A percentile compares a stretch with the other conserved stretches of the same genome.
Evolutionary conservation across 805 yeast species (phyloP).

Genomic region (Wilhelminamyces savonicus): DNA sequence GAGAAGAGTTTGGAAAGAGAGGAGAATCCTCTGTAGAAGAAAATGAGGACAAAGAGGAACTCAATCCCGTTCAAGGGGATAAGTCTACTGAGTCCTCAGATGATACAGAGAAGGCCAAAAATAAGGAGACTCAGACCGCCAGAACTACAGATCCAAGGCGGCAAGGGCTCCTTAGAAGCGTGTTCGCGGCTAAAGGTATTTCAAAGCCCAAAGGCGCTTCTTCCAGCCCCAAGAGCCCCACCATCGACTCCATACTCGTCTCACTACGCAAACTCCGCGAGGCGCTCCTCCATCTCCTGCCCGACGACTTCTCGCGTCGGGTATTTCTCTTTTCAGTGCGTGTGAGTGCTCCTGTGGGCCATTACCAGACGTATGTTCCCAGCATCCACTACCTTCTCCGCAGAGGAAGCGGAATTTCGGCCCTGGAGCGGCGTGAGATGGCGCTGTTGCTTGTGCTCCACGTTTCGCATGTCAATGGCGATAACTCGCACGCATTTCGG

Average conservation of each 20-base stretch:
- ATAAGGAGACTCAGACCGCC: too few species aligned
- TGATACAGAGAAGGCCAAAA: too few species aligned
- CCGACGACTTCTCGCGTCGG: constrained; percentile 33
- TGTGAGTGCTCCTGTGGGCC: constrained; percentile 39
- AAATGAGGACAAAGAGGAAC: too few species aligned
- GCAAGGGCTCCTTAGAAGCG: too few species aligned
- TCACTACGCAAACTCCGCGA: constrained; percentile 49
- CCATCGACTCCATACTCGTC: constrained; percentile 19
- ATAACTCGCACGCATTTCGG: constrained; percentile 23
- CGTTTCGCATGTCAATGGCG: constrained; percentile 32
- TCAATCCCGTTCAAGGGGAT: too few species aligned
- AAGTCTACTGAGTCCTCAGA: too few species aligned
- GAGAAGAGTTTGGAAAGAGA: too few species aligned
- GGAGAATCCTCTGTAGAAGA: too few species aligned
- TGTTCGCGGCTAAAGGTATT: too few species aligned
- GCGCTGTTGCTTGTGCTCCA: constrained; percentile 41
- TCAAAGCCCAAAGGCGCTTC: too few species aligned
- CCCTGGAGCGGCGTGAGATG: constrained; percentile 33
- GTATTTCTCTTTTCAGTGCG: constrained; percentile 46
- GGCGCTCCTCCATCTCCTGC: constrained; percentile 36
- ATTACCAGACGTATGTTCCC: constrained; percentile 51
- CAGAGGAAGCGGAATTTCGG: constrained; percentile 9
- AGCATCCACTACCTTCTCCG: constrained; percentile 38
- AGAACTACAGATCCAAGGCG: too few species aligned
- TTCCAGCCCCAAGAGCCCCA: too few species aligned